Base-by-base conservation (phyloP, 2,329 filamentous ascomycete genomes). In the Diaporthe aspalathi region DNA sequence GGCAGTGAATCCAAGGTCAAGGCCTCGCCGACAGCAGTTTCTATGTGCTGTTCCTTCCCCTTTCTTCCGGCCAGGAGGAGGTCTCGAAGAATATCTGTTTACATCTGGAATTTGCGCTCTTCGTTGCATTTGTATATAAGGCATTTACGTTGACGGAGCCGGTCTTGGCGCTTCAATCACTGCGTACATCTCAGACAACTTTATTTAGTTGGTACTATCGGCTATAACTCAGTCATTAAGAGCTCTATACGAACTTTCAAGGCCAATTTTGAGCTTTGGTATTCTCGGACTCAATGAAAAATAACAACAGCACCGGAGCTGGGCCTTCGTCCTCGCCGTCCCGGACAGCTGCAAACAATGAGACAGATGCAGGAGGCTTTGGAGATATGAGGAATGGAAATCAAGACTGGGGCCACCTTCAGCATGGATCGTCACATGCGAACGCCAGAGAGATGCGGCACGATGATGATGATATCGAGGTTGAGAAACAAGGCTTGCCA, bases 401-500 rank as follows among this genome's bases (percentile, higher is more conserved):
- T 32, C 53, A 56, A 27, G 2, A 45, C n/a, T n/a, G n/a, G 22
- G 43, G 50, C 11, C 24, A 6, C 12, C 14, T 22, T 20, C 60
- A n/a, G n/a, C n/a, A n/a, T n/a, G n/a, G n/a, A n/a, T n/a, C n/a
- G n/a, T n/a, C n/a, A n/a, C n/a, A 50, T 16, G 20, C 9, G 20
- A n/a, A 62, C 16, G 22, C 38, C 17, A 32, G 24, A 11, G 7
- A 62, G 1, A 22, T 49, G 12, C 35, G 43, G 20, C 57, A 9
- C 27, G 27, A 49, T 35, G 27, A 35, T 6, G 27, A 52, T n/a
- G 32, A 67, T 8, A 38, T 32, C 47, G 70, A 68, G 32, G 47
- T 47, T 5, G 56, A 68, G 38, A 71, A 73, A 35, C 49, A 40
- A 24, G 45, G 14, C 49, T 20, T 22, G 5, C 53, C 35, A 11